These are phyloP conservation scores for Apiospora sp. DNA, from an alignment of 2,329 filamentous ascomycete species.

Conservation along the genomic window DNA sequence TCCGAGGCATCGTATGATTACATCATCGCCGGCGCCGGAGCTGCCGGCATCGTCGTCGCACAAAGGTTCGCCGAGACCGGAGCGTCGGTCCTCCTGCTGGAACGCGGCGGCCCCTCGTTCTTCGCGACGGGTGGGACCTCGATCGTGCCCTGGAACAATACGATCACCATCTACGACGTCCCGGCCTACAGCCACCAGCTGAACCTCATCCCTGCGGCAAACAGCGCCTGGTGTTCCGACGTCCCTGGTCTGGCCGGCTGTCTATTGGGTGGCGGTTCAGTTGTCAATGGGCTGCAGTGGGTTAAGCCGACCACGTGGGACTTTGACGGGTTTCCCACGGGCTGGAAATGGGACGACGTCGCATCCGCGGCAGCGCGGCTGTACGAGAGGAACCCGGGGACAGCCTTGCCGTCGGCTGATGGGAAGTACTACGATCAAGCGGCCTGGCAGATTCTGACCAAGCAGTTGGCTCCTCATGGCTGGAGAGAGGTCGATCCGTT, in stretches of 20 bases:
- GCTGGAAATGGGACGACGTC: slow-evolving; percentile 73
- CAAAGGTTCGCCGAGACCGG: slow-evolving; percentile 70
- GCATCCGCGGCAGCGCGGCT: slow-evolving; percentile 63
- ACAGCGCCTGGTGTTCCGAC: slow-evolving; percentile 59
- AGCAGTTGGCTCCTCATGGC: slow-evolving; percentile 64
- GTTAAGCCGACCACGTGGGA: slow-evolving; percentile 66
- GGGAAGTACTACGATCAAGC: slow-evolving; percentile 70
- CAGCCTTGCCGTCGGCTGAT: slow-evolving; percentile 69
- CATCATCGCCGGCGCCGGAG: slow-evolving; percentile 67
- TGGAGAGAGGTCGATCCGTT: slow-evolving; percentile 72
- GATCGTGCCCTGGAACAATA: slow-evolving; percentile 61
- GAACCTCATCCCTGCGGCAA: slow-evolving; percentile 51
- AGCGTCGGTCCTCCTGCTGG: slow-evolving; percentile 69
- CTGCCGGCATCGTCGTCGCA: slow-evolving; percentile 66
- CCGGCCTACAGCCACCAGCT: slow-evolving; percentile 64
- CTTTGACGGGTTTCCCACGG: slow-evolving; percentile 74
- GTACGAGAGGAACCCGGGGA: slow-evolving; percentile 73
- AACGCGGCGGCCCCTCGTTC: slow-evolving; percentile 67
- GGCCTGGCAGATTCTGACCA: slow-evolving; percentile 67
- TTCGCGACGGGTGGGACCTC: slow-evolving; percentile 69
- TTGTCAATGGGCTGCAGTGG: slow-evolving; percentile 73
- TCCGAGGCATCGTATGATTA: slow-evolving; percentile 59
- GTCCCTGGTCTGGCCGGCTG: slow-evolving; percentile 77
- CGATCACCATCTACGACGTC: slow-evolving; percentile 74
- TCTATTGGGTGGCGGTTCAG: slow-evolving; percentile 71